phyloP scores from a whole-genome alignment of 495 filamentous ascomycete genomes.

The Aspergillus egyptiacus region DNA sequence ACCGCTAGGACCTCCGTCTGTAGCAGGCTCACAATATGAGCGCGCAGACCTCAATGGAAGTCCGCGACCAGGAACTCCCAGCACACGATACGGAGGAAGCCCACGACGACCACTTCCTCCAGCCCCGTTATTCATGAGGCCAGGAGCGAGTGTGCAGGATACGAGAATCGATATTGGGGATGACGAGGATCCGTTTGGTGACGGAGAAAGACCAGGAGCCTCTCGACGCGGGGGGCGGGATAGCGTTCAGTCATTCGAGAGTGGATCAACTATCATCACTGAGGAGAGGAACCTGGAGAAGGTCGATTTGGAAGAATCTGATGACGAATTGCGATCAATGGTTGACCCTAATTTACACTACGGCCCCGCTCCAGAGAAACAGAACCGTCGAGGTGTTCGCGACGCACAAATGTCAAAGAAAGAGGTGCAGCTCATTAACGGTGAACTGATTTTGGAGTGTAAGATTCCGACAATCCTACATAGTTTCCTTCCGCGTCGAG shows the following conservation, averaged over 20 bases:
- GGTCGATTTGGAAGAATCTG: conserved; percentile 38
- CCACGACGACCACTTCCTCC: conserved; percentile 84
- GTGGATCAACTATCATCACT: conserved; percentile 56
- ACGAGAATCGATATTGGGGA: conserved; percentile 49
- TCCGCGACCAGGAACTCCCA: conserved; percentile 84
- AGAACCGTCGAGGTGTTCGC: conserved; percentile 77
- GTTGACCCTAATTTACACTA: conserved; percentile 58
- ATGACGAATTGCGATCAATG: conserved; percentile 36
- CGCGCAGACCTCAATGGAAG: conserved; percentile 82
- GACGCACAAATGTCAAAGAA: conserved; percentile 86
- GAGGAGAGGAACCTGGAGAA: conserved; percentile 48
- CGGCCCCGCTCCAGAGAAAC: conserved; percentile 79
- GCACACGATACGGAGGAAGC: conserved; percentile 78
- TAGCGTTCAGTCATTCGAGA: conserved; percentile 57
- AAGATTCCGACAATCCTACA: conserved; percentile 98
- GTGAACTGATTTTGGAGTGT: conserved; percentile 95
- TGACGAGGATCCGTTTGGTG: conserved; percentile 77
- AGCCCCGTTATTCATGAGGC: conserved; percentile 71
- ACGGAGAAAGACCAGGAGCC: conserved; percentile 46
- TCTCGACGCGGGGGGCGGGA: conserved; percentile 32
- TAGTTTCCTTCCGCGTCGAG: conserved; percentile 84
- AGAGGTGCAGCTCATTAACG: conserved; percentile 92
- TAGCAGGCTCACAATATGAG: conserved; percentile 65
- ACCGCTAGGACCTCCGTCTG: conserved; percentile 54
- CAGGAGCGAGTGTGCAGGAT: conserved; percentile 29